phyloP scores from a whole-genome alignment of 306 rosid genomes.

The Ammopiptanthus mongolicus region DNA sequence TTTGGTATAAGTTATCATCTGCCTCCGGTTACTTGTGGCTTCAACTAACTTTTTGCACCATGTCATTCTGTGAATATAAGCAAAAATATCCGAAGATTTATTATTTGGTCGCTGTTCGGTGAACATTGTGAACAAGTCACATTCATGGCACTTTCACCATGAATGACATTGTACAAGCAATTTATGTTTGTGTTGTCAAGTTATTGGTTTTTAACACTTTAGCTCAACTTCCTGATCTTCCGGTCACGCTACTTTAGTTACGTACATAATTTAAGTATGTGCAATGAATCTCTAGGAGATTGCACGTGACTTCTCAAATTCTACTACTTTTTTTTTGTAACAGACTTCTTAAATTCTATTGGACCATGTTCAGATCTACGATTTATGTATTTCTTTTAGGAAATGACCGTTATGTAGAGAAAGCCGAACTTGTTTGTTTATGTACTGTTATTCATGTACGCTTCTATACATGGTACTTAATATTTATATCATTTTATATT shows the following conservation, averaged over 20 bases:
- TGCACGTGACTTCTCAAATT: constrained; percentile 22
- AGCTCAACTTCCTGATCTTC: background rate
- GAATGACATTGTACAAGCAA: background rate
- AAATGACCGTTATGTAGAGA: background rate
- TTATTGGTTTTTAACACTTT: constrained; percentile 15
- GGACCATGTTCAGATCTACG: background rate
- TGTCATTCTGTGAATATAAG: constrained; percentile 19
- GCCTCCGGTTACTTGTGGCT: background rate
- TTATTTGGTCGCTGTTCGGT: constrained; percentile 16
- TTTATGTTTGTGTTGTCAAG: constrained; percentile 1
- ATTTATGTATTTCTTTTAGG: background rate
- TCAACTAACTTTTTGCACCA: constrained; percentile 4
- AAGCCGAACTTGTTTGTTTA: background rate
- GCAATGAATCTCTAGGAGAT: constrained; percentile 20
- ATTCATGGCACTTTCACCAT: constrained; percentile 7
- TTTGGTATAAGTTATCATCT: constrained; percentile 8
- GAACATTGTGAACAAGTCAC: constrained; percentile 18
- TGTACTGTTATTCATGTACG: too few species aligned
- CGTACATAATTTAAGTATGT: background rate
- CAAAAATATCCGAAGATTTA: constrained; percentile 6
- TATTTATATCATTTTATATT: too few species aligned
- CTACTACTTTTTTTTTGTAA: too few species aligned
- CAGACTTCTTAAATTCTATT: background rate
- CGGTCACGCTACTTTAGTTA: background rate
- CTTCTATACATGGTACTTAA: too few species aligned